A percentile compares a stretch with the other conserved stretches of the same genome.
Conservation (phyloP, 202 grass and related monocot species). For the Dendrocalamus latiflorus region DNA sequence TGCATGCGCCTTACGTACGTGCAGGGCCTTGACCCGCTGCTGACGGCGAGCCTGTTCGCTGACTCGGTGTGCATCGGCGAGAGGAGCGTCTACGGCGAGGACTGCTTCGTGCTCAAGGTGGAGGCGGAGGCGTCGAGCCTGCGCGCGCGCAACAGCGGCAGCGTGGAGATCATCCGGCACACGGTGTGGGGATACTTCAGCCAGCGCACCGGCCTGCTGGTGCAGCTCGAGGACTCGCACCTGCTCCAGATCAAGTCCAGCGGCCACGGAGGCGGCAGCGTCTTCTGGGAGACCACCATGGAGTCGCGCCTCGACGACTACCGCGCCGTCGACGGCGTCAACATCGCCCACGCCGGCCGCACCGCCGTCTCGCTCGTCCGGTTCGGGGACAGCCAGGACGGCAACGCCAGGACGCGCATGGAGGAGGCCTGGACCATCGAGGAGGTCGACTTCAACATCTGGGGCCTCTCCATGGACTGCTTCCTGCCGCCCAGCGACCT, state of each 20-base stretch:
- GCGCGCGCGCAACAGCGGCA: slow-evolving; percentile 80
- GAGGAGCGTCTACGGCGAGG: slow-evolving; percentile 65
- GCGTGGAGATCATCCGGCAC: slow-evolving; percentile 96
- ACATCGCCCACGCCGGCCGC: slow-evolving; percentile 83
- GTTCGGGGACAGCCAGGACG: slow-evolving; percentile 72
- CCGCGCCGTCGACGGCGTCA: slow-evolving; percentile 81
- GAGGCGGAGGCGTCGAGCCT: slow-evolving; percentile 82
- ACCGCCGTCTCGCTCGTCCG: slow-evolving; percentile 78
- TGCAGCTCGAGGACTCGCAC: slow-evolving; percentile 97
- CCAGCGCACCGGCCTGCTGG: slow-evolving; percentile 79
- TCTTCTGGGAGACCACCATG: slow-evolving; percentile 99
- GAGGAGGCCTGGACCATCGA: slow-evolving; percentile 88
- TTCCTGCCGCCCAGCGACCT: slow-evolving; percentile 89
- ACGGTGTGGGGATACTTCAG: slow-evolving; percentile 98
- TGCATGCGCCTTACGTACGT: background rate
- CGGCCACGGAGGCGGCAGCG: slow-evolving; percentile 35
- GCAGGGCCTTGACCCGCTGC: slow-evolving; percentile 84
- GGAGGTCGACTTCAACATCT: slow-evolving; percentile 97
- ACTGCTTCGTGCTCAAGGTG: slow-evolving; percentile 93
- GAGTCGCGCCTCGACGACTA: slow-evolving; percentile 81
- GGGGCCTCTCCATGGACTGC: slow-evolving; percentile 85
- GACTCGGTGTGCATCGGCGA: slow-evolving; percentile 83
- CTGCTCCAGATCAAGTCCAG: slow-evolving; percentile 74
- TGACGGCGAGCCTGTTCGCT: slow-evolving; percentile 85
- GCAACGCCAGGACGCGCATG: slow-evolving; percentile 79